Evolutionary conservation across 805 yeast genomes (phyloP).

Genomic region (Dipodascus albidus): DNA sequence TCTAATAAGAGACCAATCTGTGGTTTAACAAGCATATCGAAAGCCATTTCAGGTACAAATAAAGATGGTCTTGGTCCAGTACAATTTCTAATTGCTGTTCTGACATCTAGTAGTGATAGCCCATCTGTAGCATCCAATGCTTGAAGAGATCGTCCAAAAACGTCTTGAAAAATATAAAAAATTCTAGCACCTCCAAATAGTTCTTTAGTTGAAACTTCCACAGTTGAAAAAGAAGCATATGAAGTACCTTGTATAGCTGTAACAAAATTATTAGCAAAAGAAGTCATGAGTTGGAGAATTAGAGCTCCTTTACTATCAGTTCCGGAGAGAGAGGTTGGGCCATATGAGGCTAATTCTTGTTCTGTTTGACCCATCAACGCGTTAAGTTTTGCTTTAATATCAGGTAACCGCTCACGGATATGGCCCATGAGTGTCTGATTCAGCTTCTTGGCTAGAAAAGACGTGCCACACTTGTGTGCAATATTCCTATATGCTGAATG

Average conservation of each 20-base stretch:
- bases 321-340: conserved; percentile 35
- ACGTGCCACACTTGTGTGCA: conserved; percentile 85
- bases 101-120: conserved; percentile 68
- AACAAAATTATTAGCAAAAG: conserved; percentile 76
- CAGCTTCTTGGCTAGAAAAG: conserved; percentile 69
- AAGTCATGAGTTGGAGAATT: conserved; percentile 79
- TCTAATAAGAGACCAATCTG: conserved; percentile 70
- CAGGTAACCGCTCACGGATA: conserved; percentile 90
- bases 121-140: conserved; percentile 78
- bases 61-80: conserved; percentile 96
- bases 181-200: conserved; percentile 97
- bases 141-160: conserved; percentile 68
- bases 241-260: conserved; percentile 92
- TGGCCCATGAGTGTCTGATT: conserved; percentile 87
- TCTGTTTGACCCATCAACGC: conserved; percentile 95
- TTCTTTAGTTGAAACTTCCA: conserved; percentile 77
- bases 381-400: conserved; percentile 87
- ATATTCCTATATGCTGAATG: conserved; percentile 87
- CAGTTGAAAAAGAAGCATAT: conserved; percentile 23
- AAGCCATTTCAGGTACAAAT: conserved; percentile 95
- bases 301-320: conserved; percentile 50
- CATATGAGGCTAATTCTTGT: conserved; percentile 72
- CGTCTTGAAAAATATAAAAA: conserved; percentile 84
- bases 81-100: conserved; percentile 92
- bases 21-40: conserved; percentile 90